Evolutionary conservation across 352 stramenopile genomes (phyloP).

Genomic region (Blastocystis sp.): DNA sequence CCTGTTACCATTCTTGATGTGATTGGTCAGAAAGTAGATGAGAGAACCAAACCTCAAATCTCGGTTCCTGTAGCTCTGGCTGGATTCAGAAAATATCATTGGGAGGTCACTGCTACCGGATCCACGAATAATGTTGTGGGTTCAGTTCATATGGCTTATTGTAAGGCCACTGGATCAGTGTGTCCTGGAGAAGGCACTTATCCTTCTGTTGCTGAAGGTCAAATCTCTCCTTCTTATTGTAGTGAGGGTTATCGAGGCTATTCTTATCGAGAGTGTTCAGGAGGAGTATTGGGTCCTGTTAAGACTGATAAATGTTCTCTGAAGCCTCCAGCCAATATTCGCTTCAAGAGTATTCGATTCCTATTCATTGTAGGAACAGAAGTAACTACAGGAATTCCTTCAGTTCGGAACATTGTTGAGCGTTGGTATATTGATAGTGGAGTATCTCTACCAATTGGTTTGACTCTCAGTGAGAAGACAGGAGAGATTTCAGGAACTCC

Average conservation of each 20-base stretch:
- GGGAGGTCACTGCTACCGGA: not conserved
- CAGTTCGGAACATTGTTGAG: not conserved
- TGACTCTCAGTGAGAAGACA: not conserved
- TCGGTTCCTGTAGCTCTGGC: not conserved
- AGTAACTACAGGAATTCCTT: not conserved
- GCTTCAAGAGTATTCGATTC: not conserved
- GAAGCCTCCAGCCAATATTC: not conserved
- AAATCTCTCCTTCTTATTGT: slow-evolving; percentile 4
- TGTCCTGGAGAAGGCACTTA: not conserved
- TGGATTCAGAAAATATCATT: not conserved
- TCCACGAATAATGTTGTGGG: not conserved
- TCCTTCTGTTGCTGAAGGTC: not conserved
- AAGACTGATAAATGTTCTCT: not conserved
- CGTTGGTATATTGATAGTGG: not conserved
- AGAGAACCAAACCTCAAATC: no score
- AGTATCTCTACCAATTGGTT: not conserved
- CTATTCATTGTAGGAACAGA: not conserved
- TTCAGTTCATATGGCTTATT: not conserved
- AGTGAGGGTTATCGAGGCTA: slow-evolving; percentile 7
- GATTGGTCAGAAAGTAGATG: not conserved
- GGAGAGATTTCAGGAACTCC: not conserved
- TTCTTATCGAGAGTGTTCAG: not conserved
- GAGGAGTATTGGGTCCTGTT: not conserved
- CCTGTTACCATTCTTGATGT: not conserved
- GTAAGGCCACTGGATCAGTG: not conserved